A percentile compares a stretch with the other conserved stretches of the same genome.
phyloP scores from a whole-genome alignment of 768 basidiomycete species.

The Lentinula lateritia region DNA sequence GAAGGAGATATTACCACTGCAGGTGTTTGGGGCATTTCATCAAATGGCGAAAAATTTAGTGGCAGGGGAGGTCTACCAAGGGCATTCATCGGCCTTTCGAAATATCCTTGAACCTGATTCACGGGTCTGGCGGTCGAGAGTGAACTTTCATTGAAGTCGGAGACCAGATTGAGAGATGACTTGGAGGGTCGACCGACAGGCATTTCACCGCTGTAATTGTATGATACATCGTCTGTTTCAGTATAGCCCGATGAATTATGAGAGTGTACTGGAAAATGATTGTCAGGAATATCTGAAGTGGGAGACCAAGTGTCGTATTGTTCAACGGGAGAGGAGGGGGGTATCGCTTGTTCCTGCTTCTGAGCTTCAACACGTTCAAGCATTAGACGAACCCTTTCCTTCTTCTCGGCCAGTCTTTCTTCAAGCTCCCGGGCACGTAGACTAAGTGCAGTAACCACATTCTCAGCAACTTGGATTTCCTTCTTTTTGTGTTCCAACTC shows the following conservation, averaged over 20 bases:
- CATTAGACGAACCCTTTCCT: constrained; percentile 50
- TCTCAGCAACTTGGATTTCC: constrained; percentile 64
- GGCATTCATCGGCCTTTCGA: constrained; percentile 30
- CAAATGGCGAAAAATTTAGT: constrained; percentile 53
- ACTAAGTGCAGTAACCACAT: constrained; percentile 56
- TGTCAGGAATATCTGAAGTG: neutral
- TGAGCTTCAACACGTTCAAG: constrained; percentile 53
- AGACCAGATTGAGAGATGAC: constrained; percentile 24
- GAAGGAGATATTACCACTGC: constrained; percentile 28
- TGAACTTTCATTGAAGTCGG: constrained; percentile 14
- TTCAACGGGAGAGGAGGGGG: neutral
- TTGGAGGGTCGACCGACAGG: constrained; percentile 12
- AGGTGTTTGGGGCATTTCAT: constrained; percentile 27
- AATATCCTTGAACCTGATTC: constrained; percentile 16
- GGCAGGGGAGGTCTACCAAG: constrained; percentile 16
- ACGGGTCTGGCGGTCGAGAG: constrained; percentile 15
- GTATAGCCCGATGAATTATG: neutral
- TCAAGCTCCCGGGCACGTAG: constrained; percentile 70
- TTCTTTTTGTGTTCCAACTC: constrained; percentile 52
- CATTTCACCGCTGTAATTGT: constrained; percentile 16
- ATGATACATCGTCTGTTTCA: neutral
- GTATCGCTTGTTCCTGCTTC: constrained; percentile 22
- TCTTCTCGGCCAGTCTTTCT: constrained; percentile 59
- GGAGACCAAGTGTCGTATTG: constrained; percentile 7
- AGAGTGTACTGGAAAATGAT: neutral